These are phyloP conservation scores for Nitzschia inconspicua DNA, from an alignment of 108 stramenopile genomes.

Conservation along the genomic window DNA sequence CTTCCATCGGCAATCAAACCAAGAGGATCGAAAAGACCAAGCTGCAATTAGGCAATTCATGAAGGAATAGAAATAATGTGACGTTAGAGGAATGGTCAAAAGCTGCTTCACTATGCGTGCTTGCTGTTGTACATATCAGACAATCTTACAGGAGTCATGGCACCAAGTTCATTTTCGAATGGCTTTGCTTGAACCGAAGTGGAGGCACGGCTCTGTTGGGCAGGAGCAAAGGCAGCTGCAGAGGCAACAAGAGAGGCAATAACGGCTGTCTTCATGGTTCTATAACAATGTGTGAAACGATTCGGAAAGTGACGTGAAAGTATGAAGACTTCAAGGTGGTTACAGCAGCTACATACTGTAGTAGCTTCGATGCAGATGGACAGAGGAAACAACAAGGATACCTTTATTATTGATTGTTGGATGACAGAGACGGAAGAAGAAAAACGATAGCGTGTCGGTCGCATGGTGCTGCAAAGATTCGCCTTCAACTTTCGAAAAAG, in stretches of 20 bases:
- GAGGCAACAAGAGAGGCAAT: conserved; percentile 49
- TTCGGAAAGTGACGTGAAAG: no score
- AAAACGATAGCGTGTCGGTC: no score
- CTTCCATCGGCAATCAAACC: conserved; percentile 34
- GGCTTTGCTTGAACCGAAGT: conserved; percentile 41
- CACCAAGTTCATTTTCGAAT: conserved; percentile 78
- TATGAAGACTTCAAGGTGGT: no score
- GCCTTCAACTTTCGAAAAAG: no score
- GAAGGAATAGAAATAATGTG: not conserved
- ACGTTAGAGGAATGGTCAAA: not conserved
- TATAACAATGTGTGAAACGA: no score
- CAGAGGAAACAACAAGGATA: no score
- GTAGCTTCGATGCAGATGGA: no score
- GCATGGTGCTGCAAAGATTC: no score
- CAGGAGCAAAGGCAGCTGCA: conserved; percentile 44
- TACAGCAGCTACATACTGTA: no score
- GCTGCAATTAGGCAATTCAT: conserved; percentile 1
- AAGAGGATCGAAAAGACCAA: conserved; percentile 42
- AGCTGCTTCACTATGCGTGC: not conserved
- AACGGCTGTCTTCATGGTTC: conserved; percentile 50
- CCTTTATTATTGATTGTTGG: no score
- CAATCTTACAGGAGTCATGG: conserved; percentile 60
- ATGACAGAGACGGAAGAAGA: no score
- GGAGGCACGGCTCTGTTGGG: conserved; percentile 12
- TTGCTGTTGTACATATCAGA: not conserved